Conservation (phyloP, 2,329 filamentous ascomycete species). For the Lasiodiplodia sp. region DNA sequence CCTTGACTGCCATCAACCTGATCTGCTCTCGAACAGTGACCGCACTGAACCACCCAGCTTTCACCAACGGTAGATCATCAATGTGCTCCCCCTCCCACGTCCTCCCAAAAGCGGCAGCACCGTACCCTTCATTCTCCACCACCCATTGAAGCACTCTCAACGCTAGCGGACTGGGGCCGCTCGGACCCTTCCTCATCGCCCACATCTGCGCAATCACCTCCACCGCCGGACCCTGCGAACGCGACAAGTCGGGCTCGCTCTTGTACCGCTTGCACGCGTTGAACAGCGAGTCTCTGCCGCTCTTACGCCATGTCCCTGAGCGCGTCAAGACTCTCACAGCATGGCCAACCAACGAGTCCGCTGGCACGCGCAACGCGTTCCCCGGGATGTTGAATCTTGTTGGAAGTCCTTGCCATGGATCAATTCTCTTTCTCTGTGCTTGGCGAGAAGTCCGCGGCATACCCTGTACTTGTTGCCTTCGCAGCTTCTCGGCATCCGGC, state of each 20-base stretch:
- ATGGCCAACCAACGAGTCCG: too few species aligned
- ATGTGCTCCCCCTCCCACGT: background rate
- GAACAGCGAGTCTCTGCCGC: too few species aligned
- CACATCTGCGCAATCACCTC: background rate
- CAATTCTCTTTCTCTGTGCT: too few species aligned
- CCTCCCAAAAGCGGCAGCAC: background rate
- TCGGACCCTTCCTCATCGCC: background rate
- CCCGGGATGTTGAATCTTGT: too few species aligned
- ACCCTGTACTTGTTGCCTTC: too few species aligned
- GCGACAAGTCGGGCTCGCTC: background rate
- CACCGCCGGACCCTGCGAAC: background rate
- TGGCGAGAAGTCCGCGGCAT: too few species aligned
- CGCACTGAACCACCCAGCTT: background rate
- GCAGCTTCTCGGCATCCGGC: too few species aligned
- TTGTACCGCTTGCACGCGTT: too few species aligned
- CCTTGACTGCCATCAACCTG: background rate
- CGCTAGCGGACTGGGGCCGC: background rate
- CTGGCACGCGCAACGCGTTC: too few species aligned
- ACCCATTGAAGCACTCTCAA: slow-evolving; percentile 3
- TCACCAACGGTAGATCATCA: background rate
- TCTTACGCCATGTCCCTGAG: too few species aligned
- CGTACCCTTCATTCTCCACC: background rate
- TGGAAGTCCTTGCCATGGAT: too few species aligned
- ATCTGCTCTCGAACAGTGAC: background rate
- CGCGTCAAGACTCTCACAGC: too few species aligned